Evolutionary conservation across 2,329 filamentous ascomycete species (phyloP).

Genomic region (Botrytis cinerea): DNA sequence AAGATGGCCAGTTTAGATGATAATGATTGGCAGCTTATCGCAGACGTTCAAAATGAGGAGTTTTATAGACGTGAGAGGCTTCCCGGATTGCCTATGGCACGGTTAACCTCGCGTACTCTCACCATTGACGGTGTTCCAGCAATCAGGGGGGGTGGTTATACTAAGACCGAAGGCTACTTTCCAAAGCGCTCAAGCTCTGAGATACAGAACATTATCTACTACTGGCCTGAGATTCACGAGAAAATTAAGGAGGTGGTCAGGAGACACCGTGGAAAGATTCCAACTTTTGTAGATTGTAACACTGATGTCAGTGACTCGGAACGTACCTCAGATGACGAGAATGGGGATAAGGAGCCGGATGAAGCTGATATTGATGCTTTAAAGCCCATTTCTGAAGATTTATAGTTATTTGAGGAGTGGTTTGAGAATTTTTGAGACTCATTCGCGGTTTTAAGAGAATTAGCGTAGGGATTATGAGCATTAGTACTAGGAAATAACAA

Average conservation of each 20-base stretch:
- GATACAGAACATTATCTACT: conserved; percentile 7
- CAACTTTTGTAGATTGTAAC: background rate
- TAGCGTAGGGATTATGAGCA: background rate
- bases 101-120: conserved; percentile 1
- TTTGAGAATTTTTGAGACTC: background rate
- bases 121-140: background rate
- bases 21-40: background rate
- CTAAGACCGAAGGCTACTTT: background rate
- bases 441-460: background rate
- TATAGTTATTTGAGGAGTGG: background rate
- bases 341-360: background rate
- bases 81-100: background rate
- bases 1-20: background rate
- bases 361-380: background rate
- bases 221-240: conserved; percentile 17
- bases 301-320: conserved; percentile 17
- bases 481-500: background rate
- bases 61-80: background rate
- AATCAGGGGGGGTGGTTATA: background rate
- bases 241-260: background rate
- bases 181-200: conserved; percentile 3
- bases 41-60: background rate
- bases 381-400: background rate
- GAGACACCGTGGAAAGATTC: background rate
- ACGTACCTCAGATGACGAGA: background rate